Percentiles rank a stretch among this genome's conserved stretches.
These are phyloP conservation scores for Ettlia oleoabundans DNA, from an alignment of 139 green algal genomes.

Conservation along the genomic window DNA sequence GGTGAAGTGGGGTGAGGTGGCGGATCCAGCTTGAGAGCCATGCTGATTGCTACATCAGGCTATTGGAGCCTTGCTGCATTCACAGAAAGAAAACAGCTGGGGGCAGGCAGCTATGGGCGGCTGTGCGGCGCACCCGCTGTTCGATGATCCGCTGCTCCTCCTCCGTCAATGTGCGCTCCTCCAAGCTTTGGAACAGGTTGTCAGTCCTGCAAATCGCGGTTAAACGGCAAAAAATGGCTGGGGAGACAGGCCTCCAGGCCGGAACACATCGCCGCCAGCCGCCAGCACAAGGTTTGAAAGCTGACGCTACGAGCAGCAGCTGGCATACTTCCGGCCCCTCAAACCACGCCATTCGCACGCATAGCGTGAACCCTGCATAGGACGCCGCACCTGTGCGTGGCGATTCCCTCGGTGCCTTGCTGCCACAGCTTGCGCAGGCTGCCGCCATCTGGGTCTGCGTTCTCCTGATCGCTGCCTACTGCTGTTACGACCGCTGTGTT, in stretches of 20 bases:
- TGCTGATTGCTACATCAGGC: neutral
- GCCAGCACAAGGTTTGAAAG: too few relatives aligned
- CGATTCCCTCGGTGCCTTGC: constrained; percentile 36
- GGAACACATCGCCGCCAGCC: too few relatives aligned
- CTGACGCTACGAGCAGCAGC: too few relatives aligned
- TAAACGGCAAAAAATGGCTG: too few relatives aligned
- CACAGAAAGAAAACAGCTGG: neutral
- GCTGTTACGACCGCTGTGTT: neutral
- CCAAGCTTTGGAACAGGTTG: constrained; percentile 84
- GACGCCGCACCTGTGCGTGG: constrained; percentile 42
- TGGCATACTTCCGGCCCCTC: too few relatives aligned
- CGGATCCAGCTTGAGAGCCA: too few relatives aligned
- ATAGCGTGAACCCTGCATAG: too few relatives aligned
- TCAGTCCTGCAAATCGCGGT: constrained; percentile 65
- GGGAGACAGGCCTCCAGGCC: too few relatives aligned
- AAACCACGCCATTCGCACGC: too few relatives aligned
- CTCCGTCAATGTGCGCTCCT: constrained; percentile 73
- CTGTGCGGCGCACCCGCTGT: constrained; percentile 57
- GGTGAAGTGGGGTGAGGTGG: neutral
- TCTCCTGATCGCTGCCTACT: constrained; percentile 4
- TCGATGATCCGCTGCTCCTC: constrained; percentile 81
- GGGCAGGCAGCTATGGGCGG: neutral
- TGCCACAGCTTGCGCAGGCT: constrained; percentile 42
- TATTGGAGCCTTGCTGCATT: neutral
- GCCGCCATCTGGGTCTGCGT: neutral